Evolutionary conservation across 1,284 basidiomycete species (phyloP), one percentile per base, ranked within the genome.

Genomic region (Cryptococcus sp.): DNA sequence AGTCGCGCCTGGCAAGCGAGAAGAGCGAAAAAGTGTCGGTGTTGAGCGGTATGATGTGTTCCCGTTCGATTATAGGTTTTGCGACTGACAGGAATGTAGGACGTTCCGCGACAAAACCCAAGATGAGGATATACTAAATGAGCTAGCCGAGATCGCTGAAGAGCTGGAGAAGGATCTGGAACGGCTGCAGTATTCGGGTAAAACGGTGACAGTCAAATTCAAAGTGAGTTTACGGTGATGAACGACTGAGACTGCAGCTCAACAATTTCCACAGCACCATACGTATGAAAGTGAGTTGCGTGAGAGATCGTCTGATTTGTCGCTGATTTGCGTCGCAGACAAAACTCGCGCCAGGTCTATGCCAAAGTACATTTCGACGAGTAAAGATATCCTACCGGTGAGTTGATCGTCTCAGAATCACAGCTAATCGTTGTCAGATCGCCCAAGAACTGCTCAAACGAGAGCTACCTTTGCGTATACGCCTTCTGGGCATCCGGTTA

Each of bases 11-110:
- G 81, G 85, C 50, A 83, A 83, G 62, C 81, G 91, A 60, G 89
- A 90, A 65, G 88, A 90, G 69, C 81, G 89, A 47, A 95, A 93
- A 79, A 92, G 90, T 62, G 90, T 96, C 40, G 93, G 93, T 1
- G 85, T 88, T 19, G 93, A 97, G 79, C 82, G 89, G 89, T 91
- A 66, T 50, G 73, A 63, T 27, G 1, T 7, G 15, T 45, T 39
- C 8, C 23, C 17, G 16, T 4, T 27, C 39, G 19, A 51, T 11
- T 49, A 19, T 54, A 40, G 35, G 38, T 17, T 52, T 53, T 54
- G 47, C 50, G 23, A 65, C 23, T 47, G 11, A 27, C 23, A 5
- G 50, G n/a, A 41, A 13, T 20, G 25, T 38, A 92, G 90, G 56
- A 93, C 91, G 3, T 93, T 93, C 72, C 80, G 82, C 30, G 81